Conservation (phyloP, 352 stramenopile species). For the Pythium vanterpoolii region DNA sequence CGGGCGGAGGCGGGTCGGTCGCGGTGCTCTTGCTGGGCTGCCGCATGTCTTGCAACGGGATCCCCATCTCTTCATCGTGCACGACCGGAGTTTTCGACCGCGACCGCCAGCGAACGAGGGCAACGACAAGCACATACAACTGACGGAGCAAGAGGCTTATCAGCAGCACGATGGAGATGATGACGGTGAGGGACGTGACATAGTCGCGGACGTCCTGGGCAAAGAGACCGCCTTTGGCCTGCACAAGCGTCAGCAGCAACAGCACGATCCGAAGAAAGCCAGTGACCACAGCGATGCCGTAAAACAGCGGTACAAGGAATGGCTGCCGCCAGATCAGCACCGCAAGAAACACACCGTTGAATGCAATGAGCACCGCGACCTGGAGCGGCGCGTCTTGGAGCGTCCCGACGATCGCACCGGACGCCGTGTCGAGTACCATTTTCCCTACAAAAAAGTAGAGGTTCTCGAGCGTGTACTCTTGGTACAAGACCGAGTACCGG, state of each 20-base stretch:
- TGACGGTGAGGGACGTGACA: constrained; percentile 39
- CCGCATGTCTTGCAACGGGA: constrained; percentile 9
- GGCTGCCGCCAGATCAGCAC: constrained; percentile 36
- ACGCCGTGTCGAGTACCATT: constrained; percentile 40
- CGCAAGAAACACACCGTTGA: constrained; percentile 38
- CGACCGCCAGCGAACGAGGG: constrained; percentile 22
- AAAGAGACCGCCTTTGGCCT: constrained; percentile 30
- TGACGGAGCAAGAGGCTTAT: constrained; percentile 38
- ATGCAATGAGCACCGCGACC: constrained; percentile 35
- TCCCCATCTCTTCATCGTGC: constrained; percentile 19
- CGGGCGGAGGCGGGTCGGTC: neutral
- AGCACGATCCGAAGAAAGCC: constrained; percentile 44
- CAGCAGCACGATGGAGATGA: constrained; percentile 38
- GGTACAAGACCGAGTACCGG: constrained; percentile 47
- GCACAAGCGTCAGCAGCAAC: constrained; percentile 40
- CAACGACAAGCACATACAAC: constrained; percentile 28
- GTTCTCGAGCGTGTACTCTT: constrained; percentile 46
- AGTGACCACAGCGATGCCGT: constrained; percentile 30
- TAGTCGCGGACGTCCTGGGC: constrained; percentile 41
- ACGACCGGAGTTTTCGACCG: constrained; percentile 1
- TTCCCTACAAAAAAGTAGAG: constrained; percentile 50
- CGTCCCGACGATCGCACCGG: constrained; percentile 33
- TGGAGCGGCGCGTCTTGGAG: constrained; percentile 35
- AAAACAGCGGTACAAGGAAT: constrained; percentile 41
- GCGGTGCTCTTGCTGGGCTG: no score